Evolutionary conservation across 2,329 filamentous ascomycete genomes (phyloP).

Genomic region (Colletotrichum eremochloae): DNA sequence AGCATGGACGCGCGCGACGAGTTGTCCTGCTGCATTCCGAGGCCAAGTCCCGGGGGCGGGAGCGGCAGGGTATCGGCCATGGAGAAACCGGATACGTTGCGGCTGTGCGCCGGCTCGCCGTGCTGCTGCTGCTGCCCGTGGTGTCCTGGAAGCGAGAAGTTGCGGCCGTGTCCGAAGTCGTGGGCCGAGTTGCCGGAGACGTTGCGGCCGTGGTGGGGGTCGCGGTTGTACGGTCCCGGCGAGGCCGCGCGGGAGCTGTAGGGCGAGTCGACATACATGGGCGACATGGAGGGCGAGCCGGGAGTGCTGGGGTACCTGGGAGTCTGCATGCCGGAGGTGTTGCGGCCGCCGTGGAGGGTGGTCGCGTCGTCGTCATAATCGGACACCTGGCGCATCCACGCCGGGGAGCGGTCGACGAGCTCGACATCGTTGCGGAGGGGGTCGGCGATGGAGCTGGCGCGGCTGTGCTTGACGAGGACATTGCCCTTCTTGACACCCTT

Average conservation of each 20-base stretch:
- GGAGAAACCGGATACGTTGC: conserved; percentile 36
- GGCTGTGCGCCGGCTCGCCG: conserved; percentile 21
- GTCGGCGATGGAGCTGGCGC: conserved; percentile 24
- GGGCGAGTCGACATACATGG: conserved; percentile 38
- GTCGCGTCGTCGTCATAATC: conserved; percentile 41
- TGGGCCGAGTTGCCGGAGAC: conserved; percentile 12
- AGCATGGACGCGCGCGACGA: conserved; percentile 58
- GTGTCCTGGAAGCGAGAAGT: conserved; percentile 36
- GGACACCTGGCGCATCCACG: conserved; percentile 40
- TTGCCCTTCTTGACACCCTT: conserved; percentile 40
- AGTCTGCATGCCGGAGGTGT: conserved; percentile 37
- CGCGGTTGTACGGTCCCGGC: conserved; percentile 13
- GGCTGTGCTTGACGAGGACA: conserved; percentile 38
- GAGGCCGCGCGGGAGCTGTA: conserved; percentile 31
- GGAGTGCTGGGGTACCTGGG: conserved; percentile 36
- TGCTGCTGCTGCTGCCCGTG: conserved; percentile 16
- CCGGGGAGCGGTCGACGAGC: conserved; percentile 39
- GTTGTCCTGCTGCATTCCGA: conserved; percentile 41
- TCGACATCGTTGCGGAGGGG: conserved; percentile 39
- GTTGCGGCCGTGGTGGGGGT: conserved; percentile 33
- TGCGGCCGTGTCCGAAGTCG: conserved; percentile 27
- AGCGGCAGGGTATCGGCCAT: conserved; percentile 48
- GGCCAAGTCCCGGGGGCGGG: conserved; percentile 35
- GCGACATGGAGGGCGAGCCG: conserved; percentile 36
- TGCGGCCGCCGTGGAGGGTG: conserved; percentile 38